Percentiles rank a stretch among this genome's conserved stretches.
Evolutionary conservation across 139 green algal species (phyloP).

Genomic region (Yamagishiella unicocca): DNA sequence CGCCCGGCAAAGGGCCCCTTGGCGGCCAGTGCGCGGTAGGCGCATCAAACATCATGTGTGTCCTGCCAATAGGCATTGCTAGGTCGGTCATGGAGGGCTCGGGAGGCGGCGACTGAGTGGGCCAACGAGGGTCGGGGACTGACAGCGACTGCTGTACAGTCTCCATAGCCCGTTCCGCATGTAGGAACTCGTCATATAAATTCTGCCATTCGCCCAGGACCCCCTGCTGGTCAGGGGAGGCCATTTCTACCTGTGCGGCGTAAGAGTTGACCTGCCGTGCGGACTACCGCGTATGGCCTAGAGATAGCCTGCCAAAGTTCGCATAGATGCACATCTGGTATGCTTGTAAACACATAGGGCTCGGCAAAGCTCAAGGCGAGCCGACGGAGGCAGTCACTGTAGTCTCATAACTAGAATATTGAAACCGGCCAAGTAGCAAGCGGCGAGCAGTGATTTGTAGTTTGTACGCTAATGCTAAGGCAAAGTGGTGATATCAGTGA

Average conservation of each 20-base stretch:
- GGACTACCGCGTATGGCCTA: too few species aligned
- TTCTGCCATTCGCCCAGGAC: conserved; percentile 12
- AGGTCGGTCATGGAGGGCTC: conserved; percentile 28
- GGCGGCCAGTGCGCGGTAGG: not conserved
- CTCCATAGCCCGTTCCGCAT: conserved; percentile 1
- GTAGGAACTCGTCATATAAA: conserved; percentile 29
- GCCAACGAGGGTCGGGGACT: not conserved
- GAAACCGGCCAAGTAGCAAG: too few species aligned
- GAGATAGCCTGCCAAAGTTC: too few species aligned
- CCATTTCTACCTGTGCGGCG: conserved; percentile 12
- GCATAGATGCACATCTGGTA: too few species aligned
- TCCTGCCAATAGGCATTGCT: not conserved
- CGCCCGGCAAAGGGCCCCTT: not conserved
- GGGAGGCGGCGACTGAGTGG: not conserved
- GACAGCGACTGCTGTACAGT: not conserved
- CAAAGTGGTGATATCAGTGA: too few species aligned
- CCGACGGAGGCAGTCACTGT: too few species aligned
- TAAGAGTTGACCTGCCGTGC: too few species aligned
- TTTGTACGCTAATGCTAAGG: too few species aligned
- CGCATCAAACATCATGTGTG: not conserved
- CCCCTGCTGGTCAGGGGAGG: not conserved
- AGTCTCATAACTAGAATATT: too few species aligned
- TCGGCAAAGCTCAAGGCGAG: too few species aligned
- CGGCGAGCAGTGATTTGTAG: too few species aligned
- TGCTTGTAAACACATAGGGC: too few species aligned